Conservation (phyloP, 2,329 filamentous ascomycete species). For the Cladosporium halotolerans region DNA sequence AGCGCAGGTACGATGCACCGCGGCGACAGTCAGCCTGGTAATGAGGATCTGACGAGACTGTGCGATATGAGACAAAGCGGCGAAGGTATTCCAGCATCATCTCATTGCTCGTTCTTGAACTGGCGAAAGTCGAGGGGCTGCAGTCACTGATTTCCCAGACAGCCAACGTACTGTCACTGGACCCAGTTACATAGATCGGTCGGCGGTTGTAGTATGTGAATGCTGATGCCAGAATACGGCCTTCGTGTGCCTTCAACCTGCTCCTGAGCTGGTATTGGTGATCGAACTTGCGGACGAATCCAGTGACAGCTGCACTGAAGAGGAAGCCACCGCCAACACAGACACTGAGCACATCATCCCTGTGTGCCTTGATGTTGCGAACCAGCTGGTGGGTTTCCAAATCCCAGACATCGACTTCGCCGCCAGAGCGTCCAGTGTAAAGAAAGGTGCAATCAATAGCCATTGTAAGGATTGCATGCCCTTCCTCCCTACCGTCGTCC, state of each 20-base stretch:
- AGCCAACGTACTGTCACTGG: slow-evolving; percentile 82
- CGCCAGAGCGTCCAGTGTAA: slow-evolving; percentile 81
- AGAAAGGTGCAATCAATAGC: slow-evolving; percentile 85
- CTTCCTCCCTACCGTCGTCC: slow-evolving; percentile 52
- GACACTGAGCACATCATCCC: slow-evolving; percentile 77
- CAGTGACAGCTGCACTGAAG: slow-evolving; percentile 83
- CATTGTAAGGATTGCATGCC: slow-evolving; percentile 66
- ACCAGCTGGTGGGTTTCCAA: slow-evolving; percentile 88
- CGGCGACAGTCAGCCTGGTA: slow-evolving; percentile 88
- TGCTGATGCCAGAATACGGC: slow-evolving; percentile 79
- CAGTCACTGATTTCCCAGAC: slow-evolving; percentile 73
- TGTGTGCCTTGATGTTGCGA: slow-evolving; percentile 74
- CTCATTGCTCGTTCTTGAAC: slow-evolving; percentile 54
- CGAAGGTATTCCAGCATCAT: slow-evolving; percentile 59
- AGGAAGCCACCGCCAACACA: slow-evolving; percentile 79
- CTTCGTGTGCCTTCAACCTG: slow-evolving; percentile 76
- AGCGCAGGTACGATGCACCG: slow-evolving; percentile 83
- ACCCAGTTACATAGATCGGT: slow-evolving; percentile 87
- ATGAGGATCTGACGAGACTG: slow-evolving; percentile 77
- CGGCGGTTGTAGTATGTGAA: slow-evolving; percentile 63
- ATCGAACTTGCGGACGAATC: slow-evolving; percentile 65
- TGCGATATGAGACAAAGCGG: slow-evolving; percentile 87
- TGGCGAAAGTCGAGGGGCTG: slow-evolving; percentile 38
- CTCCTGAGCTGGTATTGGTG: slow-evolving; percentile 75
- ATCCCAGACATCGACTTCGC: slow-evolving; percentile 93